Percentiles rank a stretch among this genome's conserved stretches.
Evolutionary conservation across 1,284 basidiomycete species (phyloP).

Genomic region (Stereum hirsutum): DNA sequence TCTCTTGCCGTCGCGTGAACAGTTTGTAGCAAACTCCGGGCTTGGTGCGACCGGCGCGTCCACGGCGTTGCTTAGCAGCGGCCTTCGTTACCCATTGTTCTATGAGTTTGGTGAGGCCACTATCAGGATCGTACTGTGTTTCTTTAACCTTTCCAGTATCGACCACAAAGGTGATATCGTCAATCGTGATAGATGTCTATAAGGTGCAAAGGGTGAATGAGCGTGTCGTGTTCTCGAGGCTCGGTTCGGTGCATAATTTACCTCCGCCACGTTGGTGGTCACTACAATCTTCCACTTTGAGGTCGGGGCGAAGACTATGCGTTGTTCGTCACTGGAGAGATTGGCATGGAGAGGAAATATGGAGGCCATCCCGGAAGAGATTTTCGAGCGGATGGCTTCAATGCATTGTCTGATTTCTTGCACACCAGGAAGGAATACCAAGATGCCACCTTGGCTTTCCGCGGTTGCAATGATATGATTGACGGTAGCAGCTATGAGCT

Average conservation of each 20-base stretch:
- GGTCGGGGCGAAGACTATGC: conserved; percentile 62
- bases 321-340: conserved; percentile 79
- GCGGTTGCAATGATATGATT: conserved; percentile 54
- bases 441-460: conserved; percentile 53
- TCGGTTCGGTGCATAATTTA: too few relatives aligned
- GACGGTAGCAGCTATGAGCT: conserved; percentile 66
- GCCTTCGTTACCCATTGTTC: conserved; percentile 81
- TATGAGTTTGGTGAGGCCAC: conserved; percentile 66
- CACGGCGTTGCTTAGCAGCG: conserved; percentile 77
- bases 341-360: conserved; percentile 89
- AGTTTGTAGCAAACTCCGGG: conserved; percentile 82
- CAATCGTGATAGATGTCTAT: conserved; percentile 91
- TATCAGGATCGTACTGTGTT: conserved; percentile 73
- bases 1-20: conserved; percentile 71
- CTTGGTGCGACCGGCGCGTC: conserved; percentile 84
- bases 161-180: conserved; percentile 82
- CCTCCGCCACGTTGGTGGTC: conserved; percentile 86
- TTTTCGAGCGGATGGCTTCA: conserved; percentile 43
- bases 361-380: conserved; percentile 33
- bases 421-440: conserved; percentile 86
- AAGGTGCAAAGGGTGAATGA: conserved; percentile 7
- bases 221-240: conserved; percentile 9
- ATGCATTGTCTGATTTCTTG: conserved; percentile 84
- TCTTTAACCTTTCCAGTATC: conserved; percentile 89
- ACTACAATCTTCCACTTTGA: conserved; percentile 80